Base-by-base conservation (phyloP, 208 protist species). In the Crithidia brevicula region DNA sequence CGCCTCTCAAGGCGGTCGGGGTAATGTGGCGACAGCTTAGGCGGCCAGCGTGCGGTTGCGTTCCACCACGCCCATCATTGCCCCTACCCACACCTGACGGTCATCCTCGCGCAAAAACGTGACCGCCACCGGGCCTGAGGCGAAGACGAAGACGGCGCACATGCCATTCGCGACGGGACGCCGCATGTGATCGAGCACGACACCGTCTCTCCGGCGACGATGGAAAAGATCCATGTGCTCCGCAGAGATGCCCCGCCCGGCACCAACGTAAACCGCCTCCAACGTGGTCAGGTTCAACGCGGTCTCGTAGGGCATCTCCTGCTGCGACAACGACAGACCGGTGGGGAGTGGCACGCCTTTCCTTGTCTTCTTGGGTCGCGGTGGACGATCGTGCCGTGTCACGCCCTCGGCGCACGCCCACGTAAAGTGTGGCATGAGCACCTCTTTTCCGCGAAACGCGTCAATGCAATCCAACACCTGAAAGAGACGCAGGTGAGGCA, bases 61-160 rank as follows among this genome's bases (percentile, higher is more conserved):
- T 75, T 89, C 81, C 52, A 94, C 83, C 8, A 94, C 76, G 15
- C 74, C 77, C 81, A 85, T 86, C 79, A 94, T 73, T 10, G 79
- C 83, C 8, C 84, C 77, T 13, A 89, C 77, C 82, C 85, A 94
- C 4, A 74, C 23, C 60, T 90, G 82, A n/a, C 82, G 66, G 27
- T 86, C 82, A 15, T 78, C 83, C 67, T 90, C 83, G n/a, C 67
- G 74, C 2, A 87, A 57, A 51, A 89, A 88, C n/a, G 70, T 72
- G 2, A 94, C 65, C 4, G 74, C 89, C 11, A 94, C 45, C 1
- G 81, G 51, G 8, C 78, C 72, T 11, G 67, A 75, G 7, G 63
- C 40, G 57, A 94, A 94, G 16, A 75, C 62, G 40, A 89, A 82
- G 33, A 90, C 72, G 7, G 69, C 77, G 50, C 85, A 91, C 83